These are phyloP conservation scores for Fraxinus paxiana DNA, from an alignment of 305 asterid genomes.

Conservation along the genomic window DNA sequence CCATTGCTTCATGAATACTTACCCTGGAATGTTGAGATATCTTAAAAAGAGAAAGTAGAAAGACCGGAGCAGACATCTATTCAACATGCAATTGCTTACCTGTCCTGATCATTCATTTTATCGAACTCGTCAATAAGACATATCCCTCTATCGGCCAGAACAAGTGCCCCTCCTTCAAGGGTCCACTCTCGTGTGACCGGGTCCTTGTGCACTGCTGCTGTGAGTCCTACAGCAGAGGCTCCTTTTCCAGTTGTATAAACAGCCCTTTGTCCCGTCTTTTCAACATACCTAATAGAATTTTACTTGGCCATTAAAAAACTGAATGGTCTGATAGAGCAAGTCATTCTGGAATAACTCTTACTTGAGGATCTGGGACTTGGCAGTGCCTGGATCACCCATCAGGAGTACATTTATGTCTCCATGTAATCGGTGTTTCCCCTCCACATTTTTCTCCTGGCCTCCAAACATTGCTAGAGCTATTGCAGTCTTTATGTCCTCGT, in stretches of 20 bases:
- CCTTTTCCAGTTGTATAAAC: slow-evolving; percentile 98
- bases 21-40: slow-evolving; percentile 54
- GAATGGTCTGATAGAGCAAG: slow-evolving; percentile 17
- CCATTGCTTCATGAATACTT: slow-evolving; percentile 99
- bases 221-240: slow-evolving; percentile 96
- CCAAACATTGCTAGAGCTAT: slow-evolving; percentile 97
- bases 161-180: slow-evolving; percentile 98
- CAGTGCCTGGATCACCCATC: slow-evolving; percentile 97
- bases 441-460: slow-evolving; percentile 83
- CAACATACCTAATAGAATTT: slow-evolving; percentile 61
- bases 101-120: slow-evolving; percentile 96
- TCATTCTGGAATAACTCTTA: neutral
- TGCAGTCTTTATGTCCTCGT: slow-evolving; percentile 94
- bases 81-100: slow-evolving; percentile 37
- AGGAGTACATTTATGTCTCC: slow-evolving; percentile 94
- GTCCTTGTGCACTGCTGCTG: slow-evolving; percentile 96
- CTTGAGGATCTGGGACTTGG: slow-evolving; percentile 49
- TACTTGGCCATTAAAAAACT: neutral
- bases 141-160: slow-evolving; percentile 96
- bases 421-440: slow-evolving; percentile 83
- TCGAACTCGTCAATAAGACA: slow-evolving; percentile 96
- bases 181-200: slow-evolving; percentile 98
- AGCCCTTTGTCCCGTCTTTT: slow-evolving; percentile 94
- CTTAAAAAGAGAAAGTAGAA: slow-evolving; percentile 20
- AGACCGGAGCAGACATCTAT: slow-evolving; percentile 5